These are phyloP conservation scores for Monilinia laxa DNA, from an alignment of 2,329 filamentous ascomycete species.

Conservation along the genomic window DNA sequence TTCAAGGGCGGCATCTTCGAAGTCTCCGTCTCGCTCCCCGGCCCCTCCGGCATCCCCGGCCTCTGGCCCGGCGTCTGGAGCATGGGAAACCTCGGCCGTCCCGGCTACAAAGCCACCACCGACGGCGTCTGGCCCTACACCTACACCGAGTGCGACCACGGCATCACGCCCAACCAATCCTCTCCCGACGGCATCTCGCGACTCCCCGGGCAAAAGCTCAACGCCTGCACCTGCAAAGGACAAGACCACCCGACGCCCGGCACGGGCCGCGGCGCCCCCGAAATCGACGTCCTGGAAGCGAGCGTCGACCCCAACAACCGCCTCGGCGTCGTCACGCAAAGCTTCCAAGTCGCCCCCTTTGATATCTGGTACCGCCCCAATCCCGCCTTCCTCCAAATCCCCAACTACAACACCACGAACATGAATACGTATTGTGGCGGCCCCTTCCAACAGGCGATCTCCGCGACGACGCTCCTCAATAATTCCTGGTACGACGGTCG, in stretches of 20 bases:
- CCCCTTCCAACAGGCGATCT: conserved; percentile 56
- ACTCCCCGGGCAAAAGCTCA: conserved; percentile 67
- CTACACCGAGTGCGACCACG: conserved; percentile 55
- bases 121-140: conserved; percentile 57
- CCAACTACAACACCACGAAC: conserved; percentile 48
- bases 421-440: conserved; percentile 55
- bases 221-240: conserved; percentile 62
- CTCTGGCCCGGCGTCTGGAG: conserved; percentile 55
- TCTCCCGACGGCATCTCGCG: conserved; percentile 62
- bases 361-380: conserved; percentile 52
- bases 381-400: conserved; percentile 52
- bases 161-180: conserved; percentile 70
- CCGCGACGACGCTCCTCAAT: conserved; percentile 54
- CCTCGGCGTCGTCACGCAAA: conserved; percentile 43
- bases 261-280: conserved; percentile 63
- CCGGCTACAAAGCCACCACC: conserved; percentile 52
- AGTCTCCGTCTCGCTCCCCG: conserved; percentile 52
- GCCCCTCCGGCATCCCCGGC: conserved; percentile 49
- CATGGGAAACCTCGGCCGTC: conserved; percentile 54
- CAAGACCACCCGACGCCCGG: conserved; percentile 66
- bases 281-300: conserved; percentile 70
- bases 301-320: conserved; percentile 43
- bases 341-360: conserved; percentile 43
- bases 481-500: conserved; percentile 55
- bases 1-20: conserved; percentile 56